Evolutionary conservation across 2,329 filamentous ascomycete species (phyloP).

Genomic region (Aspergillus fumigatiaffinis): DNA sequence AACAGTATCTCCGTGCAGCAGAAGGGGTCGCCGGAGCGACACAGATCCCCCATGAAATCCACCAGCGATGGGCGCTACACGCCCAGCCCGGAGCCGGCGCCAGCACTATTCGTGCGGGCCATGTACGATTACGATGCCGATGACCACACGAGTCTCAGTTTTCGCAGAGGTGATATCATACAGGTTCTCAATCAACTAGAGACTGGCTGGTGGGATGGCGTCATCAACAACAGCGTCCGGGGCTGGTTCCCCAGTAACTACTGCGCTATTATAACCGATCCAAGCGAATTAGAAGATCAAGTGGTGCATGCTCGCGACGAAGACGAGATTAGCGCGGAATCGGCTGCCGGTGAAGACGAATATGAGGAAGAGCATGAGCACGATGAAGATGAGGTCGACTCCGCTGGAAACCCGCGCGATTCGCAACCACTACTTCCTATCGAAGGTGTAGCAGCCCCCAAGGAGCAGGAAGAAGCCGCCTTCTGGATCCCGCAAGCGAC

Average conservation of each 20-base stretch:
- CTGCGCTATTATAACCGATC: conserved; percentile 77
- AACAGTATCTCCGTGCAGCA: conserved; percentile 27
- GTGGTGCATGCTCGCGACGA: conserved; percentile 54
- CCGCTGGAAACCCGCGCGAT: conserved; percentile 63
- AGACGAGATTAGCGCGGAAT: conserved; percentile 49
- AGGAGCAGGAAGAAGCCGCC: conserved; percentile 78
- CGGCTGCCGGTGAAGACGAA: conserved; percentile 52
- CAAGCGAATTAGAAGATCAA: conserved; percentile 66
- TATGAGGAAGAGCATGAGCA: conserved; percentile 61
- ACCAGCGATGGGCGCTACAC: conserved; percentile 27
- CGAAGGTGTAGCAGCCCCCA: conserved; percentile 57
- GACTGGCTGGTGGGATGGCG: conserved; percentile 99
- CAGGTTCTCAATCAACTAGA: conserved; percentile 98
- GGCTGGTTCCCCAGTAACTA: conserved; percentile 99
- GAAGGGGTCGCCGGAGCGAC: conserved; percentile 21
- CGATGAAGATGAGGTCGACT: conserved; percentile 65
- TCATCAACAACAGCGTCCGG: conserved; percentile 83
- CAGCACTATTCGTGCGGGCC: conserved; percentile 79
- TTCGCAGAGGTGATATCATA: conserved; percentile 94
- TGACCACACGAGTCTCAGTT: conserved; percentile 93
- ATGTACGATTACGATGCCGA: conserved; percentile 98
- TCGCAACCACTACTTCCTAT: conserved; percentile 60
- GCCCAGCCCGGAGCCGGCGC: conserved; percentile 40
- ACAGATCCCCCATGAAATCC: conserved; percentile 28
- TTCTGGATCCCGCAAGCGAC: conserved; percentile 99